phyloP scores from a whole-genome alignment of 2,329 filamentous ascomycete genomes.

The Diaporthe australafricana region DNA sequence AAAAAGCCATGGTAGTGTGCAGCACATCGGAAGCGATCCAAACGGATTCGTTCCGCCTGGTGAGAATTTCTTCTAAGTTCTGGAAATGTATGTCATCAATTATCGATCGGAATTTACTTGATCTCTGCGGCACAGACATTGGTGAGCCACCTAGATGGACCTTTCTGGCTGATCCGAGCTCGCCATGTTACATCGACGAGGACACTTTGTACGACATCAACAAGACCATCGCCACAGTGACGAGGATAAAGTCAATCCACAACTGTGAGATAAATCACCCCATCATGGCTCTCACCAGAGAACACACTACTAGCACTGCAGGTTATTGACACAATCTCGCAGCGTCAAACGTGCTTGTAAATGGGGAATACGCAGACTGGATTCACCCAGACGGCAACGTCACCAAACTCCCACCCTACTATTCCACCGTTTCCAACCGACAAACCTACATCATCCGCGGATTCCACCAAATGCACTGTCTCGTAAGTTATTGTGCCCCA shows the following conservation, averaged over 20 bases:
- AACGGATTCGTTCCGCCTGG: neutral
- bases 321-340: neutral
- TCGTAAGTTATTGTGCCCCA: neutral
- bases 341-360: neutral
- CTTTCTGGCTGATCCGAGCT: neutral
- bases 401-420: neutral
- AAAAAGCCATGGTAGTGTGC: neutral
- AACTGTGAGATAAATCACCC: neutral
- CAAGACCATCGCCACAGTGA: neutral
- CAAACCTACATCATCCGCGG: neutral
- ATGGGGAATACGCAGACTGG: neutral
- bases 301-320: neutral
- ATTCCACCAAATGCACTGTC: neutral
- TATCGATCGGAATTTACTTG: neutral
- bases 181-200: neutral
- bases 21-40: neutral
- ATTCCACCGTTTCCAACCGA: neutral
- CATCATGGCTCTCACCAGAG: too few relatives aligned
- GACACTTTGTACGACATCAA: neutral
- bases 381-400: neutral
- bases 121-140: neutral
- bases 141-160: neutral
- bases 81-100: neutral
- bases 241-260: neutral
- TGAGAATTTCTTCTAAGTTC: neutral